These are phyloP conservation scores for Aureobasidium vineae DNA, from an alignment of 2,329 filamentous ascomycete species.

Conservation along the genomic window DNA sequence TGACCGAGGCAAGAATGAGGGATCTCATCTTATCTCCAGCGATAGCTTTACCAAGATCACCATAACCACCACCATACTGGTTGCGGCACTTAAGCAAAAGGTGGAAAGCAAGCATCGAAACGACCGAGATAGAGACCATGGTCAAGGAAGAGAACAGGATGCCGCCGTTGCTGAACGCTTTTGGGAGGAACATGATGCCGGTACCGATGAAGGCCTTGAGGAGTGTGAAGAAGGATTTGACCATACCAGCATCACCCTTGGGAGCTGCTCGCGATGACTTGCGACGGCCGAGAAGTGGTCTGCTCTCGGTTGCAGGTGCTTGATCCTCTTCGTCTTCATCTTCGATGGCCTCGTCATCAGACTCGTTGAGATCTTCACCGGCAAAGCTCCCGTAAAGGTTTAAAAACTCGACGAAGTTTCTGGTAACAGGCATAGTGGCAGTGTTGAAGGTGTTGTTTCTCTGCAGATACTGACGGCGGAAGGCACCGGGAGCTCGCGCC, in stretches of 20 bases:
- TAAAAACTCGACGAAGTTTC: constrained; percentile 72
- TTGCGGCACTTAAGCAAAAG: constrained; percentile 66
- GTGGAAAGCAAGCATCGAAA: constrained; percentile 70
- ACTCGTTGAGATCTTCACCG: constrained; percentile 64
- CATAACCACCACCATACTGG: constrained; percentile 67
- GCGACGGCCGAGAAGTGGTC: constrained; percentile 60
- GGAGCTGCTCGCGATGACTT: constrained; percentile 51
- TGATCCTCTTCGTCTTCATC: constrained; percentile 52
- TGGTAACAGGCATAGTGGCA: constrained; percentile 57
- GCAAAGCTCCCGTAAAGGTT: constrained; percentile 75
- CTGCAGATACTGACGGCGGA: constrained; percentile 54
- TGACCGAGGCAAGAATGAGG: constrained; percentile 67
- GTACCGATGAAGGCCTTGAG: constrained; percentile 78
- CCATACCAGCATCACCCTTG: constrained; percentile 63
- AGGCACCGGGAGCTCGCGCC: constrained; percentile 53
- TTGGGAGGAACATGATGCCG: constrained; percentile 78
- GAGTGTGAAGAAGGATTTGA: constrained; percentile 74
- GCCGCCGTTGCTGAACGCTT: constrained; percentile 75
- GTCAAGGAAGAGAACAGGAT: constrained; percentile 71
- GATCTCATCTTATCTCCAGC: constrained; percentile 62
- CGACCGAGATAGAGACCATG: constrained; percentile 61
- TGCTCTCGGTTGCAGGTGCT: constrained; percentile 56
- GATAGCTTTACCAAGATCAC: constrained; percentile 68
- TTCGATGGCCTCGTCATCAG: constrained; percentile 59
- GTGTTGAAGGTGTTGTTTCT: constrained; percentile 42